Percentiles rank a stretch among this genome's conserved stretches.
Evolutionary conservation across 352 stramenopile species (phyloP).

Genomic region (Plasmopara muralis): DNA sequence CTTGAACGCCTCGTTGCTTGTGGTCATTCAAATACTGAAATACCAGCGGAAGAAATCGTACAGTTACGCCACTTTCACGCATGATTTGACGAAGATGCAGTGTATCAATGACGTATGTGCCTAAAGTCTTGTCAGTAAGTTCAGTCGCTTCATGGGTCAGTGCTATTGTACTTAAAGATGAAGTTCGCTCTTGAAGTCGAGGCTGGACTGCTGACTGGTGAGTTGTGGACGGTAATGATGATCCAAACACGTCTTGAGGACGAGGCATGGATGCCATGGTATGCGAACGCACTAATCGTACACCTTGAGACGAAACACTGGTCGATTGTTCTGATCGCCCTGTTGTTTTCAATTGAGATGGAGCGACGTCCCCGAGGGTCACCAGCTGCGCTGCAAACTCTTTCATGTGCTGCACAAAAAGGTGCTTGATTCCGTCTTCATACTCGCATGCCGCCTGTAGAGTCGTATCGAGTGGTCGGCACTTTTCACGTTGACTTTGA

Average conservation of each 20-base stretch:
- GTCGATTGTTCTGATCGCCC: conserved; percentile 8
- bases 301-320: conserved; percentile 10
- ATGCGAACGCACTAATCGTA: conserved; percentile 25
- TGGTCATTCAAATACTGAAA: conserved; percentile 36
- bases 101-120: conserved; percentile 66
- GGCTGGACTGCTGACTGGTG: conserved; percentile 9
- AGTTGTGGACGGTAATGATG: conserved; percentile 1
- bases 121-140: conserved; percentile 14
- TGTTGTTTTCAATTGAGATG: conserved; percentile 4
- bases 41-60: conserved; percentile 62
- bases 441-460: conserved; percentile 33
- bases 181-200: conserved; percentile 24
- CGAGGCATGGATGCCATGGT: conserved; percentile 24
- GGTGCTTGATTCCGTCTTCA: conserved; percentile 43
- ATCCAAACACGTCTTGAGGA: conserved; percentile 20
- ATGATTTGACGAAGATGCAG: conserved; percentile 56
- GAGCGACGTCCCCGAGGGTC: conserved; percentile 48
- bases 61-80: conserved; percentile 54
- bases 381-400: conserved; percentile 48
- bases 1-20: conserved; percentile 44
- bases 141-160: conserved; percentile 15
- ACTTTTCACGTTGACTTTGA: conserved; percentile 12
- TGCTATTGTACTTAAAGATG: conserved; percentile 37
- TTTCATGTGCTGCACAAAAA: conserved; percentile 51
- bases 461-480: conserved; percentile 19